Evolutionary conservation across 805 yeast species (phyloP), one percentile per base, ranked within the genome.

Genomic region (Sungouiozyma intestinalis): DNA sequence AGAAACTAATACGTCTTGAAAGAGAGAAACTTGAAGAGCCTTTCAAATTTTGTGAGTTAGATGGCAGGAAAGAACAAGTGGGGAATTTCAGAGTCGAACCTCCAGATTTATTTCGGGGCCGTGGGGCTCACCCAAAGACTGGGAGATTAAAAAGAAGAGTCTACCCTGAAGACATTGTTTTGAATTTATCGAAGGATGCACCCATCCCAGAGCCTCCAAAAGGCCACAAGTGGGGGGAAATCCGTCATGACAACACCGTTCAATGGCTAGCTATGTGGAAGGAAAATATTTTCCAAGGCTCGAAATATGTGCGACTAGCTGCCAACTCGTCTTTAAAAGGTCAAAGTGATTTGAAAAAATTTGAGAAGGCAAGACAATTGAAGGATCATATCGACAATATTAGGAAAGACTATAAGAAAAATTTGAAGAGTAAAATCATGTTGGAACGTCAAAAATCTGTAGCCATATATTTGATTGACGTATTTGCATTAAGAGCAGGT

Each of bases 221-320:
- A 11, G 96, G 96, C 1, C 96, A 86, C 54, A 49, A 68, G 35
- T 90, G 98, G 98, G 95, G 84, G 14, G 95, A 85, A 51, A 71
- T 90, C 19, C 74, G 73, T 49, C 94, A 88, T 59, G 97, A 90
- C 59, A 81, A 82, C 52, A 80, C 87, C 0, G 97, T 88, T 20
- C 78, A 90, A 11, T 90, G 98, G 98, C 69, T 90, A 42, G 97
- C 97, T 0, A 87, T 81, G 84, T 90, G 97, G 97, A 79, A 82
- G 58, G 97, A 90, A 63, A 90, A 90, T 56, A 84, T 90, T 50
- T 77, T 85, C 39, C 84, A 82, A 50, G 72, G 81, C 21, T 75
- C 79, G 52, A 90, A 90, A 62, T 90, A 90, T 58, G 97, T 90
- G 40, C 70, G 94, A 57, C 77, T 90, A 62, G 95, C 95, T 4